Evolutionary conservation across 176 grass and related monocot genomes (phyloP), one percentile per base, ranked within the genome.

Genomic region (Musa schizocarpa): DNA sequence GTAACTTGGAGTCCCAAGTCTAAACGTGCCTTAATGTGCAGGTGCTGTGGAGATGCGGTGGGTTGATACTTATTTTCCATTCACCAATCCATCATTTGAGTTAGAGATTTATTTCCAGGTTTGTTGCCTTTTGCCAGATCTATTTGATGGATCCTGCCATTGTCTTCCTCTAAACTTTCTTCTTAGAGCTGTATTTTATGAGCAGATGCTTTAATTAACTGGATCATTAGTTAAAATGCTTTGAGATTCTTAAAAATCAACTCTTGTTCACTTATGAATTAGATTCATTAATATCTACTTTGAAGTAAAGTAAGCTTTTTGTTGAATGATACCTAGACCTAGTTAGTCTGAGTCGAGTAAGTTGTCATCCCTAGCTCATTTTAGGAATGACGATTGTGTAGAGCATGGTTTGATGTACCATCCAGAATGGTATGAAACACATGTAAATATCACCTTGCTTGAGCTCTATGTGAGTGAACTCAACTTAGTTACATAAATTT

Each of bases 91-190:
- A 52, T 98, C 95, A 68, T 98, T 93, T 14, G 95, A 98, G 59
- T 86, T 98, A 23, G 95, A 98, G 85, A 98, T 98, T 82, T 98
- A 87, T 87, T 98, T 98, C 70, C 88, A 98, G 95, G 94, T 93
- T 43, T 78, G 9, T 61, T 86, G 57, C 64, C 59, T 14, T 76
- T 55, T 67, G 50, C 82, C 11, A 13, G 9, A 65, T 11, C 34
- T 70, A 1, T 19, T 50, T 26, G 17, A 26, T 56, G 6, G 11
- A 27, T n/a, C 13, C n/a, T 74, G 22, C 9, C 52, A 74, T 54
- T 50, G 14, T 56, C 25, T 56, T 27, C 11, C 0, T 9, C 9
- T 57, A 16, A 4, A 14, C 22, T 9, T 74, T 29, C 50, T 34
- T 14, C 11, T 16, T 14, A 24, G 57, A 56, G 52, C 55, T 74